A percentile compares a stretch with the other conserved stretches of the same genome.
Conservation (phyloP, 2,329 filamentous ascomycete species). For the Fusarium sp. region DNA sequence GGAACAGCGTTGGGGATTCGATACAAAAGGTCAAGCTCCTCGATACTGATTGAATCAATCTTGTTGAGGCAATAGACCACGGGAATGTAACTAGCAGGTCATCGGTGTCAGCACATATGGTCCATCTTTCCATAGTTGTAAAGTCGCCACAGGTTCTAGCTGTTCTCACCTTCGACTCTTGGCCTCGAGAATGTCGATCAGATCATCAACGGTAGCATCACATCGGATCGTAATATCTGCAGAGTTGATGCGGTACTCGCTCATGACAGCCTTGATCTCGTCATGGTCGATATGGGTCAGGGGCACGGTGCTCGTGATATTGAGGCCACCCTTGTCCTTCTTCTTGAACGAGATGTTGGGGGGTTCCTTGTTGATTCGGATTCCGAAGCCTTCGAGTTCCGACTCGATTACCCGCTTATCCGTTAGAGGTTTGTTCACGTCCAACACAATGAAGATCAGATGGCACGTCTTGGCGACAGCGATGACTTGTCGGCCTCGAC, state of each 20-base stretch:
- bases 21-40: constrained; percentile 96
- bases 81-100: constrained; percentile 86
- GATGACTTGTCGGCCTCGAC: constrained; percentile 97
- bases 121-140: constrained; percentile 7
- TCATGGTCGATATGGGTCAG: constrained; percentile 94
- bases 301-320: constrained; percentile 94
- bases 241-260: constrained; percentile 95
- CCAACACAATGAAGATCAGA: constrained; percentile 97
- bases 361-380: constrained; percentile 96
- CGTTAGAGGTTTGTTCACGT: constrained; percentile 98
- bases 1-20: constrained; percentile 97
- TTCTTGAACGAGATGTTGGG: constrained; percentile 99
- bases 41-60: constrained; percentile 97
- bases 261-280: constrained; percentile 98
- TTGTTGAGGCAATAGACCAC: constrained; percentile 99
- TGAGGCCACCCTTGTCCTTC: constrained; percentile 98
- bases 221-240: constrained; percentile 98
- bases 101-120: constrained; percentile 29
- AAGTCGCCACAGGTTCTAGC: constrained; percentile 13
- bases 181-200: constrained; percentile 96
- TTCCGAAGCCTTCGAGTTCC: constrained; percentile 97
- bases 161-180: constrained; percentile 76
- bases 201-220: constrained; percentile 96
- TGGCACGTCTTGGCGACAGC: constrained; percentile 99
- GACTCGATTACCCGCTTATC: constrained; percentile 97